These are phyloP conservation scores for Scheffersomyces segobiensis DNA, from an alignment of 1,139 yeast genomes.

Conservation along the genomic window DNA sequence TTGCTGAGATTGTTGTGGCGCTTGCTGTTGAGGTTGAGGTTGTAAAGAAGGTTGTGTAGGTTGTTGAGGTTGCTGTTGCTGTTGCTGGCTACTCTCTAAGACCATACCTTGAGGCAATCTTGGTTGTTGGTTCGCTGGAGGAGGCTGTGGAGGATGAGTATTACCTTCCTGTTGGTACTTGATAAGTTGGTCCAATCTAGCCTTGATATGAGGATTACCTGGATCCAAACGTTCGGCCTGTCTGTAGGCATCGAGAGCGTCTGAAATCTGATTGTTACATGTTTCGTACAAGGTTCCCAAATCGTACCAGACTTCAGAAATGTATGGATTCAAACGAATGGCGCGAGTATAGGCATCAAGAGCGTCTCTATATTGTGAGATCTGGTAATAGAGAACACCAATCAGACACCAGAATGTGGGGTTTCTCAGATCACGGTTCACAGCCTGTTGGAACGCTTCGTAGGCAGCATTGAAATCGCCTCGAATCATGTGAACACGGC, in stretches of 20 bases:
- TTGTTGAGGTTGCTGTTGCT: conserved; percentile 14
- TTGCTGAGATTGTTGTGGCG: conserved; percentile 18
- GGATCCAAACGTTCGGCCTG: conserved; percentile 97
- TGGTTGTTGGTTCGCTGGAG: conserved; percentile 62
- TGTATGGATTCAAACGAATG: conserved; percentile 89
- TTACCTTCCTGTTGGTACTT: conserved; percentile 77
- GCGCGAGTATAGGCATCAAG: conserved; percentile 97
- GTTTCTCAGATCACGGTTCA: conserved; percentile 90
- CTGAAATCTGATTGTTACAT: conserved; percentile 91
- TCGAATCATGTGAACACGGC: conserved; percentile 95
- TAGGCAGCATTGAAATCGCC: conserved; percentile 95
- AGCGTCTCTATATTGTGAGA: conserved; percentile 94
- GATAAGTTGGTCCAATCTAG: conserved; percentile 82
- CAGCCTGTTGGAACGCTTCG: conserved; percentile 98
- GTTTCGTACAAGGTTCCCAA: conserved; percentile 95
- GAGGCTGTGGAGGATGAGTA: conserved; percentile 65
- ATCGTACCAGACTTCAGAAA: conserved; percentile 98
- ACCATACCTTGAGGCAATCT: conserved; percentile 60
- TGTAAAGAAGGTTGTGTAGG: conserved; percentile 24
- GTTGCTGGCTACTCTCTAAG: conserved; percentile 48
- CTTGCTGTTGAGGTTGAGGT: conserved; percentile 24
- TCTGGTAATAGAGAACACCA: conserved; percentile 94
- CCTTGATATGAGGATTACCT: conserved; percentile 89
- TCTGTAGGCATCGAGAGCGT: conserved; percentile 94
- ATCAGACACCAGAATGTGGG: conserved; percentile 99